Percentiles rank a stretch among this genome's conserved stretches.
Conservation (phyloP, 2,329 filamentous ascomycete species). For the Oidium heveae region DNA sequence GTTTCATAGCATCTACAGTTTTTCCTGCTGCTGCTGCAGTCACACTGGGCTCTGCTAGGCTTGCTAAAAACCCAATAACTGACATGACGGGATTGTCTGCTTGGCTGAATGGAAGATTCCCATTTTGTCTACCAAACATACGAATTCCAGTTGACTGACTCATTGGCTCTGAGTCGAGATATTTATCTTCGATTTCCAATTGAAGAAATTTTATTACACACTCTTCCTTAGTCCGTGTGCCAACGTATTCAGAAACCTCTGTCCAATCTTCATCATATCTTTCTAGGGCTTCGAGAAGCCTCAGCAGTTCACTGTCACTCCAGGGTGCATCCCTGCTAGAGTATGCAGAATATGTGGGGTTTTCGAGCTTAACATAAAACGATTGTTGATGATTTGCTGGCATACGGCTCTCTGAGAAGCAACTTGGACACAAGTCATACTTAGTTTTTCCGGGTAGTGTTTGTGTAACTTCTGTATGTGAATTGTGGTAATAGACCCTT, state of each 20-base stretch:
- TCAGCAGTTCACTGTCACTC: slow-evolving; percentile 73
- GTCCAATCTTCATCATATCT: slow-evolving; percentile 92
- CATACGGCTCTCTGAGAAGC: slow-evolving; percentile 64
- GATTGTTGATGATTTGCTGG: slow-evolving; percentile 52
- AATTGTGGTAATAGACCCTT: slow-evolving; percentile 41
- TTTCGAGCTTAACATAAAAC: slow-evolving; percentile 76
- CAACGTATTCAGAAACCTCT: slow-evolving; percentile 74
- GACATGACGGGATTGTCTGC: slow-evolving; percentile 93
- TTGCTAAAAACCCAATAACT: slow-evolving; percentile 80
- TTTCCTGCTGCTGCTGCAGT: slow-evolving; percentile 77
- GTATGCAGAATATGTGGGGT: slow-evolving; percentile 55
- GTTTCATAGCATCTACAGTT: slow-evolving; percentile 66
- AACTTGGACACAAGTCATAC: slow-evolving; percentile 77
- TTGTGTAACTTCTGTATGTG: slow-evolving; percentile 21
- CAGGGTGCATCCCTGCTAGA: slow-evolving; percentile 68
- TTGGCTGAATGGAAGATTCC: slow-evolving; percentile 71
- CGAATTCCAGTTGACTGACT: slow-evolving; percentile 31
- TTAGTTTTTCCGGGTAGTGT: slow-evolving; percentile 27
- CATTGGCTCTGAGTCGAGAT: slow-evolving; percentile 51
- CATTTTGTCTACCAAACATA: slow-evolving; percentile 46
- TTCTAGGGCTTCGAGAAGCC: slow-evolving; percentile 75
- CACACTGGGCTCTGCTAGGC: slow-evolving; percentile 69
- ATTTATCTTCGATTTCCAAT: slow-evolving; percentile 92
- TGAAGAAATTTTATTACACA: slow-evolving; percentile 93
- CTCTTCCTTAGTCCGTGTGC: slow-evolving; percentile 76